Evolutionary conservation across 2,329 filamentous ascomycete genomes (phyloP).

Genomic region (Neopestalotiopsis clavispora): DNA sequence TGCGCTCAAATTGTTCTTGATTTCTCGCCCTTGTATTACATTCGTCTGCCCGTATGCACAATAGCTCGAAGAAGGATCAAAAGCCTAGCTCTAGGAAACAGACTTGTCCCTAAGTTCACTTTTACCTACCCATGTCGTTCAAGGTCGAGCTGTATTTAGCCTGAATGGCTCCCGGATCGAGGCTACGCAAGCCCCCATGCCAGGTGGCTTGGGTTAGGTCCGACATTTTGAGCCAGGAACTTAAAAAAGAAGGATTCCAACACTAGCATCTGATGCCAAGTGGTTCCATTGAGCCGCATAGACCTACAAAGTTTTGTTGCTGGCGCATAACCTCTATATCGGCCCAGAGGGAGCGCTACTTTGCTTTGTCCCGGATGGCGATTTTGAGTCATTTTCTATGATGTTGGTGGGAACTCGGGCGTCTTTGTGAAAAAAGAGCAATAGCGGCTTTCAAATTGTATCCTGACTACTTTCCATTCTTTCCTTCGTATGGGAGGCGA

Average conservation of each 20-base stretch:
- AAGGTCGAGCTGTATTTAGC: not conserved
- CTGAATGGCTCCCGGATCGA: constrained; percentile 1
- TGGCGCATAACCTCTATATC: not conserved
- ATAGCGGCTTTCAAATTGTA: not conserved
- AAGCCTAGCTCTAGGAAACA: not conserved
- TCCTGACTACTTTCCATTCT: no score
- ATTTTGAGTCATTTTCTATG: not conserved
- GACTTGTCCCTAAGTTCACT: not conserved
- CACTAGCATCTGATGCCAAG: not conserved
- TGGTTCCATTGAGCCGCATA: not conserved
- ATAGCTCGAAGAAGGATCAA: not conserved
- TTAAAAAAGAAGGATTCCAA: not conserved
- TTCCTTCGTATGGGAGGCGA: no score
- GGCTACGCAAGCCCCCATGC: not conserved
- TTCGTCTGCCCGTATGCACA: not conserved
- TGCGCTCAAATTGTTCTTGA: not conserved
- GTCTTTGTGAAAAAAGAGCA: not conserved
- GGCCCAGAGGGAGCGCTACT: not conserved
- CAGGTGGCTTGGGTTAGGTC: not conserved
- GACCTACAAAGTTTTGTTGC: not conserved
- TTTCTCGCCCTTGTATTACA: not conserved
- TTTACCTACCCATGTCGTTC: not conserved
- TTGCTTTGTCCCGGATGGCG: not conserved
- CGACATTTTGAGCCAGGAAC: not conserved
- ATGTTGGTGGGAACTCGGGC: no score